phyloP scores from a whole-genome alignment of 78 protist species.

The Dictyostelium brefeldianum region DNA sequence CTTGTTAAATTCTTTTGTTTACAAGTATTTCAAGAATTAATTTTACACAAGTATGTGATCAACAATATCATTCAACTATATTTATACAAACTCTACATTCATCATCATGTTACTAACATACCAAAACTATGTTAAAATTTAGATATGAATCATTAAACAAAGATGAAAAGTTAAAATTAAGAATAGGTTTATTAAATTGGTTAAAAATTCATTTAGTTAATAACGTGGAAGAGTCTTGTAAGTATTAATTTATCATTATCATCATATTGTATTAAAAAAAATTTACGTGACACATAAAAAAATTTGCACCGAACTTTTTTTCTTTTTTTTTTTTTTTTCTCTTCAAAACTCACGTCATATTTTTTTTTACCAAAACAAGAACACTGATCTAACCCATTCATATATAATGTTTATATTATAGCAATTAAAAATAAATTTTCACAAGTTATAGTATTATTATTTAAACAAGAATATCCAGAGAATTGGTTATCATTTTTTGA shows the following conservation, averaged over 20 bases:
- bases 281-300: neutral
- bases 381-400: neutral
- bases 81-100: too few species aligned
- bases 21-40: conserved; percentile 73
- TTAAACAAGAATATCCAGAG: conserved; percentile 81
- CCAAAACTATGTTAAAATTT: too few species aligned
- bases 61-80: neutral
- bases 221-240: conserved; percentile 21
- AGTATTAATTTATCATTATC: neutral
- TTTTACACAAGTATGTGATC: conserved; percentile 35
- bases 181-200: conserved; percentile 37
- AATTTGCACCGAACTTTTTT: neutral
- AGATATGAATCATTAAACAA: conserved; percentile 23
- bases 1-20: conserved; percentile 82
- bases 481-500: conserved; percentile 71
- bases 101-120: neutral
- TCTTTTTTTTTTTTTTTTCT: conserved; percentile 7
- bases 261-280: neutral
- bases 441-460: conserved; percentile 76
- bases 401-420: neutral
- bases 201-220: conserved; percentile 4
- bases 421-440: conserved; percentile 80
- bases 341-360: neutral
- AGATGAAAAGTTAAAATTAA: conserved; percentile 32
- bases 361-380: neutral